Evolutionary conservation across 2,329 filamentous ascomycete species (phyloP).

Genomic region (Diaporthe vexans): DNA sequence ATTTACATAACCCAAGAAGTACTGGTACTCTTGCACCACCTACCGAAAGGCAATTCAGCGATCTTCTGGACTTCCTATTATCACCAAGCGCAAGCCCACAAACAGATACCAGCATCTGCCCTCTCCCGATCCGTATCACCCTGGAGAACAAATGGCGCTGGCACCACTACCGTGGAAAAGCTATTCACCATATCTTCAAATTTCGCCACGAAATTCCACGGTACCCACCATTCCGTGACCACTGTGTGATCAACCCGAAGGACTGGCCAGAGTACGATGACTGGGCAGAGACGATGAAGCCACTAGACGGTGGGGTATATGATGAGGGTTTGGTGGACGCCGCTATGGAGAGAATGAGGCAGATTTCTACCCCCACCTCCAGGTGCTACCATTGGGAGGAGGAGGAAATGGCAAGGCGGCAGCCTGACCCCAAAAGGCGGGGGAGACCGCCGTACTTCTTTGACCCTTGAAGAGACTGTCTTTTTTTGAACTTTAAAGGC

Average conservation of each 20-base stretch:
- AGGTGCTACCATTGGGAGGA: conserved; percentile 16
- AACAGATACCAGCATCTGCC: not conserved
- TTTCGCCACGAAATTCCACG: conserved; percentile 17
- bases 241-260: not conserved
- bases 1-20: not conserved
- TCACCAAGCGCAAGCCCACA: conserved; percentile 11
- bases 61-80: conserved; percentile 16
- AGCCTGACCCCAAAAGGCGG: conserved; percentile 21
- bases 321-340: conserved; percentile 7
- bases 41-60: conserved; percentile 23
- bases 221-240: not conserved
- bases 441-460: conserved; percentile 33
- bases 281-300: not conserved
- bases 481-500: not conserved
- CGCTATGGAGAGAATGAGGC: conserved; percentile 13
- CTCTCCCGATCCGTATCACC: conserved; percentile 26
- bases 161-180: conserved; percentile 1
- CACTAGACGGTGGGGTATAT: not conserved
- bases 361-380: conserved; percentile 3
- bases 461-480: conserved; percentile 10
- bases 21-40: conserved; percentile 11
- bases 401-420: conserved; percentile 19
- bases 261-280: conserved; percentile 25
- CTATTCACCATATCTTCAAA: conserved; percentile 14
- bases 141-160: conserved; percentile 27